Conservation (phyloP, 2,329 filamentous ascomycete genomes). For the Alternaria ventricosa region DNA sequence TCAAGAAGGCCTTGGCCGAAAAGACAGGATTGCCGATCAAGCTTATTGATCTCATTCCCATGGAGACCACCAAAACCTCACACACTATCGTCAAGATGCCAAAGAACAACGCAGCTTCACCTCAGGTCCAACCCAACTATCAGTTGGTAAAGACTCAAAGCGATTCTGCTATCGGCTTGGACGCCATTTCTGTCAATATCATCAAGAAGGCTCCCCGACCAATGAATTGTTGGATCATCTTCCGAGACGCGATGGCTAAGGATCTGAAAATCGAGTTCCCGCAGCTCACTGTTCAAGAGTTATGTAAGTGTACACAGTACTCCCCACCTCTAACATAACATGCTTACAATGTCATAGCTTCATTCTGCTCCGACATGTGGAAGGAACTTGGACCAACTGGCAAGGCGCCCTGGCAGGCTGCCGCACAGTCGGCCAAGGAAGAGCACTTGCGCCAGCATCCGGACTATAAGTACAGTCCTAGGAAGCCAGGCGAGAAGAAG, state of each 20-base stretch:
- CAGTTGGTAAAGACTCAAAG: background rate
- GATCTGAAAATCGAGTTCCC: conserved; percentile 23
- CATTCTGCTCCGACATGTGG: conserved; percentile 26
- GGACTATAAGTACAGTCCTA: conserved; percentile 36
- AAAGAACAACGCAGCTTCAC: background rate
- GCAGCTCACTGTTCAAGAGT: conserved; percentile 27
- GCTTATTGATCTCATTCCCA: conserved; percentile 8
- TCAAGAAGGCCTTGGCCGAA: conserved; percentile 11
- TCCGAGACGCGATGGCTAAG: conserved; percentile 28
- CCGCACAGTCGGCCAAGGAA: conserved; percentile 26
- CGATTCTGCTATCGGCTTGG: background rate
- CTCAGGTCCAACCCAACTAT: background rate
- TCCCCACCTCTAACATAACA: background rate
- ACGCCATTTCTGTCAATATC: background rate
- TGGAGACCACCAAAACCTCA: background rate
- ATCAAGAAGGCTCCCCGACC: conserved; percentile 31
- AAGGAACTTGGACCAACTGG: conserved; percentile 15
- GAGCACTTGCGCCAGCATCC: conserved; percentile 29
- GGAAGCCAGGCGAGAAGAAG: conserved; percentile 37
- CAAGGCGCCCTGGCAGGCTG: conserved; percentile 22
- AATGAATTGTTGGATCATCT: conserved; percentile 39
- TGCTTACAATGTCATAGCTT: conserved; percentile 19
- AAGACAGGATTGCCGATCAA: conserved; percentile 6
- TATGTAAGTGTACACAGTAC: conserved; percentile 25
- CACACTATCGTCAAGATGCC: conserved; percentile 19